Evolutionary conservation across 2,329 filamentous ascomycete species (phyloP).

Genomic region (Aaosphaeria pasadenensis): DNA sequence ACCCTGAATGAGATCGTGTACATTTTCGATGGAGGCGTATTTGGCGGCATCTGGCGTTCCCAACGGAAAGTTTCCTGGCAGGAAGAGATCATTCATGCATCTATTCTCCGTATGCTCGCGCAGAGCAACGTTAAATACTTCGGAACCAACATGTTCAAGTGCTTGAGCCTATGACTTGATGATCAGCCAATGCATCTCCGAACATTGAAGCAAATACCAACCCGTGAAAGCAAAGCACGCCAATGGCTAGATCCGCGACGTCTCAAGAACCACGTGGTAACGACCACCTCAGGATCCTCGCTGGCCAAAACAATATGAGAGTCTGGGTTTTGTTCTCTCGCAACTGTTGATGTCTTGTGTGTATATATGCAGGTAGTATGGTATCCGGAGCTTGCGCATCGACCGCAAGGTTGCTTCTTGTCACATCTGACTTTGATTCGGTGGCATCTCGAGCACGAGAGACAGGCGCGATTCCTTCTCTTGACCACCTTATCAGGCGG

Average conservation of each 20-base stretch:
- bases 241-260: constrained; percentile 14
- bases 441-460: constrained; percentile 21
- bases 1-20: constrained; percentile 7
- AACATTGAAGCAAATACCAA: constrained; percentile 1
- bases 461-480: constrained; percentile 12
- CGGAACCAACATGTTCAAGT: constrained; percentile 4
- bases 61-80: constrained; percentile 20
- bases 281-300: constrained; percentile 13
- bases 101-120: constrained; percentile 6
- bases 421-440: constrained; percentile 21
- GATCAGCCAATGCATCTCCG: no score
- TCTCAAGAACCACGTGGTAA: constrained; percentile 17
- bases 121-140: constrained; percentile 10
- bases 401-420: constrained; percentile 10
- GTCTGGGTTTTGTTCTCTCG: not conserved
- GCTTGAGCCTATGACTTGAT: constrained; percentile 9
- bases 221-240: constrained; percentile 10
- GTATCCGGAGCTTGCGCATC: constrained; percentile 14
- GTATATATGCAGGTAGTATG: constrained; percentile 13
- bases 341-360: constrained; percentile 4
- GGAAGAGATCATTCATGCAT: constrained; percentile 13
- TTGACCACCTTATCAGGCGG: not conserved
- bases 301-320: constrained; percentile 6
- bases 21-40: constrained; percentile 9
- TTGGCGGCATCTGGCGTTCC: constrained; percentile 10